Percentiles rank a stretch among this genome's conserved stretches.
These are phyloP conservation scores for Actinomortierella wolfii DNA, from an alignment of 371 early-diverging fungal species.

Conservation along the genomic window DNA sequence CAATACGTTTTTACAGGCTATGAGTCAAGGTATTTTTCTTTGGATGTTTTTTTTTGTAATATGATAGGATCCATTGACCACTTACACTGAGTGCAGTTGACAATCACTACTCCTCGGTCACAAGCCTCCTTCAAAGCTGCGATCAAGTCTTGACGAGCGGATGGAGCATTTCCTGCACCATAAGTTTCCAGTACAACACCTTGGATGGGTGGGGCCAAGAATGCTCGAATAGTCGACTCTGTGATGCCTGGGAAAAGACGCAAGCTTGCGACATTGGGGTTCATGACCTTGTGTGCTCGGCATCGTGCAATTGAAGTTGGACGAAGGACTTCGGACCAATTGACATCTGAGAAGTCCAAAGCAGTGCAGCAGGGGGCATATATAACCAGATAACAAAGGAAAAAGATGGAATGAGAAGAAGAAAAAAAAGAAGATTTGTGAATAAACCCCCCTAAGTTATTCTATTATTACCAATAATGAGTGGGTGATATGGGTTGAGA, in stretches of 20 bases:
- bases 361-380: not conserved
- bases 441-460: not conserved
- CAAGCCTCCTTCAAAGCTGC: constrained; percentile 85
- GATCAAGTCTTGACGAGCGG: constrained; percentile 81
- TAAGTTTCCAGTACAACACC: constrained; percentile 97
- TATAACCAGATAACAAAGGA: constrained; percentile 1
- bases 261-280: constrained; percentile 87
- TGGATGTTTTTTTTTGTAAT: too few species aligned
- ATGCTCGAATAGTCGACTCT: constrained; percentile 82
- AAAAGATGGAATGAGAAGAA: not conserved
- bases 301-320: constrained; percentile 88
- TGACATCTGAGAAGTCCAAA: constrained; percentile 68
- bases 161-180: constrained; percentile 96
- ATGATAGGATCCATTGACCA: not conserved
- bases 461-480: too few species aligned
- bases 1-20: not conserved
- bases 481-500: too few species aligned
- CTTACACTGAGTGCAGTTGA: constrained; percentile 92
- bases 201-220: constrained; percentile 83
- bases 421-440: not conserved
- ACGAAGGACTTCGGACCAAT: constrained; percentile 87
- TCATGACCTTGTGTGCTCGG: constrained; percentile 80
- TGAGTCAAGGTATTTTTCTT: not conserved
- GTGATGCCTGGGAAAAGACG: constrained; percentile 96
- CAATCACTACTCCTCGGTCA: constrained; percentile 93